Conservation (phyloP, 441 rosid genomes). For the Sinapis alba region DNA sequence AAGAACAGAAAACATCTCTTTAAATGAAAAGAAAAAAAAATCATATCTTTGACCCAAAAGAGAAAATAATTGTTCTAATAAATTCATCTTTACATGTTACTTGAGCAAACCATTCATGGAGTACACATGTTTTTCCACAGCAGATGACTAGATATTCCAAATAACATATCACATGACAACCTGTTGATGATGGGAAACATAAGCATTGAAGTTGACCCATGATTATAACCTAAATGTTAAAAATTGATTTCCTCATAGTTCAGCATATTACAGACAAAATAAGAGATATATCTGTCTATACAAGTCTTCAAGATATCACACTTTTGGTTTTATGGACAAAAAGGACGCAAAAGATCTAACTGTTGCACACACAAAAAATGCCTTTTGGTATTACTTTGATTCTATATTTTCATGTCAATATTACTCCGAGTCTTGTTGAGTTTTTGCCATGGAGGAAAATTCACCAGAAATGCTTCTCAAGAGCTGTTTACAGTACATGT, state of each 20-base stretch:
- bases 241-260: slow-evolving; percentile 3
- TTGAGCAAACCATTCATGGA: no score
- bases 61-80: background rate
- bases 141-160: no score
- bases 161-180: no score
- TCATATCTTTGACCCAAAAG: background rate
- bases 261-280: slow-evolving; percentile 4
- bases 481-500: slow-evolving; percentile 74
- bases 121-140: no score
- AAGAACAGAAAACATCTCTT: background rate
- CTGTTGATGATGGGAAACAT: no score
- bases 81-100: slow-evolving; percentile 5
- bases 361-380: background rate
- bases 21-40: background rate
- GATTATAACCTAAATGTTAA: background rate
- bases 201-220: background rate
- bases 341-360: slow-evolving; percentile 9
- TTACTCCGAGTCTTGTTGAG: slow-evolving; percentile 24
- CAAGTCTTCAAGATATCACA: slow-evolving; percentile 17
- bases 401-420: background rate
- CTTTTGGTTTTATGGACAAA: slow-evolving; percentile 15
- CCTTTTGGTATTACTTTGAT: background rate
- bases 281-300: slow-evolving; percentile 5
- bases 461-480: slow-evolving; percentile 56
- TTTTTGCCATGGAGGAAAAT: slow-evolving; percentile 25